These are phyloP conservation scores for Eucalyptus pauciflora DNA, from an alignment of 345 rosid genomes.

Conservation along the genomic window DNA sequence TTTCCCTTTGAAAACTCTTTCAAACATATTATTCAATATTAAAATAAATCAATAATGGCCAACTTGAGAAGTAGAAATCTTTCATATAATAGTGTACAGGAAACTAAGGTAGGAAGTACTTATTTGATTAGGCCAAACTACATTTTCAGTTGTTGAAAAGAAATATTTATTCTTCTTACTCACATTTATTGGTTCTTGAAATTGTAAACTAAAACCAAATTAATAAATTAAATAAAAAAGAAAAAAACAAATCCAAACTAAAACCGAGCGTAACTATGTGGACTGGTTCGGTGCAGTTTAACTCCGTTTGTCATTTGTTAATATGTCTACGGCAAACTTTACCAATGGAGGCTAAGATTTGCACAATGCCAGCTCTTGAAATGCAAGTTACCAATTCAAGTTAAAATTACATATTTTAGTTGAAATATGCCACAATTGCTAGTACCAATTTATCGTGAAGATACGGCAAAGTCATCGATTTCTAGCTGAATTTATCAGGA, in stretches of 20 bases:
- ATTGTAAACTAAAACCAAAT: not conserved
- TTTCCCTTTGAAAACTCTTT: not conserved
- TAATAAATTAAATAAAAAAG: not conserved
- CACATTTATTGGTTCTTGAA: not conserved
- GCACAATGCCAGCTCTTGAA: too few relatives aligned
- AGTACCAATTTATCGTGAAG: not conserved
- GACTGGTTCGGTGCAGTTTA: too few relatives aligned
- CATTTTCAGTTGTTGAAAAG: not conserved
- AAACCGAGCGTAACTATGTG: not conserved
- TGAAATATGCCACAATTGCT: too few relatives aligned
- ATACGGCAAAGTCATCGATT: not conserved
- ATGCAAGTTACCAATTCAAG: too few relatives aligned
- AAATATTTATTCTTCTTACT: not conserved
- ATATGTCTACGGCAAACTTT: too few relatives aligned
- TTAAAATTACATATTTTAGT: too few relatives aligned
- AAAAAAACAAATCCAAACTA: not conserved
- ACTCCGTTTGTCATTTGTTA: too few relatives aligned
- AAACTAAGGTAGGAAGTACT: not conserved
- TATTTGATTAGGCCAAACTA: not conserved
- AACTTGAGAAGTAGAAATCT: not conserved
- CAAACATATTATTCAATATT: not conserved
- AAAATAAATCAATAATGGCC: not conserved
- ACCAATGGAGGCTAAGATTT: too few relatives aligned
- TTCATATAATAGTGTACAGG: not conserved
- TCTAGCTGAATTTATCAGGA: fast-evolving